A percentile compares a stretch with the other conserved stretches of the same genome.
Conservation (phyloP, 331 rosid species). For the Malus hybrid region DNA sequence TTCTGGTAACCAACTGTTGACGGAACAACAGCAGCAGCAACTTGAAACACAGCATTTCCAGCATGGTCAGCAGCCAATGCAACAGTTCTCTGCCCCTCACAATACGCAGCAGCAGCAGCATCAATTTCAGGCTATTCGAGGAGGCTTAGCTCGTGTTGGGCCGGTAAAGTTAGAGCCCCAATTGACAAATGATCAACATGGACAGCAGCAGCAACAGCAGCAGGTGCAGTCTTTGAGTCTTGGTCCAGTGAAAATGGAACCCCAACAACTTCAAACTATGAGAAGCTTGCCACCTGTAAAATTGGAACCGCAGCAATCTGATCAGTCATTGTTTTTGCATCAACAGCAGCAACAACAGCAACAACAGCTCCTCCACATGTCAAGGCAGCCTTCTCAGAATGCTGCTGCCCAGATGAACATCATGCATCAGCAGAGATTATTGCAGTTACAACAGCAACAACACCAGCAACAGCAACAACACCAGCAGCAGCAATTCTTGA, state of each 20-base stretch:
- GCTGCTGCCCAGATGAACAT: slow-evolving; percentile 76
- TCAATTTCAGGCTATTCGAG: slow-evolving; percentile 76
- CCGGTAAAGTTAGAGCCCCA: slow-evolving; percentile 79
- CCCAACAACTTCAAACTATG: slow-evolving; percentile 59
- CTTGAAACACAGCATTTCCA: slow-evolving; percentile 66
- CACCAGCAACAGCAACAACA: slow-evolving; percentile 78
- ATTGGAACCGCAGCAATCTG: slow-evolving; percentile 68
- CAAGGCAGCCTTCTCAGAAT: slow-evolving; percentile 77
- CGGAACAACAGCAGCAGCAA: slow-evolving; percentile 82
- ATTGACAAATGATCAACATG: slow-evolving; percentile 61
- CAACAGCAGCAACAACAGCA: slow-evolving; percentile 63
- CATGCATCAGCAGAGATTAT: slow-evolving; percentile 58
- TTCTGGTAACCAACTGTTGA: slow-evolving; percentile 55
- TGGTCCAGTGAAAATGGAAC: slow-evolving; percentile 64
- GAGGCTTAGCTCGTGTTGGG: slow-evolving; percentile 57
- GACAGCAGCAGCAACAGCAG: slow-evolving; percentile 66
- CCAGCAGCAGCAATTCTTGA: slow-evolving; percentile 71
- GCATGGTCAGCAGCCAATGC: slow-evolving; percentile 79
- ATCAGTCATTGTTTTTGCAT: slow-evolving; percentile 71
- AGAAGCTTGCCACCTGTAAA: slow-evolving; percentile 55
- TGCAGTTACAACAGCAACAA: slow-evolving; percentile 73
- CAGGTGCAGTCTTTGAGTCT: slow-evolving; percentile 50
- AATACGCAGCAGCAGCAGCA: slow-evolving; percentile 61
- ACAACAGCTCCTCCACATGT: slow-evolving; percentile 63
- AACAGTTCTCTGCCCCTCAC: slow-evolving; percentile 64